Evolutionary conservation across 306 rosid genomes (phyloP).

Genomic region (Prunus mira): DNA sequence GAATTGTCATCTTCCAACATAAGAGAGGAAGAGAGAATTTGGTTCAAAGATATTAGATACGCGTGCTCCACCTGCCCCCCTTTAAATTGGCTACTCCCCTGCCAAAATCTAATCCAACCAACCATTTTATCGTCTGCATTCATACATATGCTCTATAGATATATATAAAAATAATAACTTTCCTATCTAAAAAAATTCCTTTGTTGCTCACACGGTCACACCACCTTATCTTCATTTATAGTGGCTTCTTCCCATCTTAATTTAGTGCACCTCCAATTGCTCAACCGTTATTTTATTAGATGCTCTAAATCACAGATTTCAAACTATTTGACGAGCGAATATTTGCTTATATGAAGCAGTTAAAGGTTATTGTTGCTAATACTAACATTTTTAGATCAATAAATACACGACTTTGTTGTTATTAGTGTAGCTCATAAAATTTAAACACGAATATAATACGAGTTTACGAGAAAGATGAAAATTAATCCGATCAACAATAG

Average conservation of each 20-base stretch:
- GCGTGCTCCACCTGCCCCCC: conserved; percentile 30
- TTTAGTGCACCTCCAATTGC: conserved; percentile 2
- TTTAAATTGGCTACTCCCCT: conserved; percentile 18
- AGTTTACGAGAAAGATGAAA: not conserved
- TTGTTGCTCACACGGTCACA: conserved; percentile 12
- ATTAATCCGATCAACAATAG: not conserved
- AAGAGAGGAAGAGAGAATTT: conserved; percentile 4
- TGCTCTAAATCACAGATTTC: not conserved
- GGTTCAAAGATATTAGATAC: conserved; percentile 13
- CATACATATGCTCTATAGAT: not conserved
- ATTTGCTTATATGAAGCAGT: not conserved
- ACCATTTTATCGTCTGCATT: conserved; percentile 27
- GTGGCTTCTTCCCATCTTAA: not conserved
- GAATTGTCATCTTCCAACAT: conserved; percentile 20
- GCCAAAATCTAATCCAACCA: conserved; percentile 34
- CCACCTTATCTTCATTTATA: conserved; percentile 35
- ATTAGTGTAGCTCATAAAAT: not conserved
- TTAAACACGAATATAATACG: not conserved
- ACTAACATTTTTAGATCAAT: too few species aligned
- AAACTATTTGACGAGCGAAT: not conserved
- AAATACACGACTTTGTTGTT: not conserved
- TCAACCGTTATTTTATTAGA: not conserved
- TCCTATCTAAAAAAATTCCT: not conserved
- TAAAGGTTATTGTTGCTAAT: not conserved
- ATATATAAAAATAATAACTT: not conserved